Conservation (phyloP, 2,329 filamentous ascomycete genomes). For the Colletotrichum somersetense region DNA sequence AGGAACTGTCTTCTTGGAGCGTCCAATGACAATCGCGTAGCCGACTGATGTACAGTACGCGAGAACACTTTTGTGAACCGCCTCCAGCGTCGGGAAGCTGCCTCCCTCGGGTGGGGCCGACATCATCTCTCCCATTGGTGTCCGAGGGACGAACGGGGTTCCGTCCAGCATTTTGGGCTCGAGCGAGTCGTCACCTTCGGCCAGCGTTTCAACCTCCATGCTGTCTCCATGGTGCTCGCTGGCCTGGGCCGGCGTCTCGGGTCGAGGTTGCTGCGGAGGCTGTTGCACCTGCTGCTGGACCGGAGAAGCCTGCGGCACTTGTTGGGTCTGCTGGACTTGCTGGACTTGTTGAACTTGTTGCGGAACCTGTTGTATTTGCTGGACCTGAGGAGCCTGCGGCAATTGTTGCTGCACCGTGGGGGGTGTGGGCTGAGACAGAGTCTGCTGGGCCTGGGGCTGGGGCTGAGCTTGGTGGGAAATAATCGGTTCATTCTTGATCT, state of each 20-base stretch:
- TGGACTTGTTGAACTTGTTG: conserved; percentile 48
- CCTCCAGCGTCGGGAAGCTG: conserved; percentile 73
- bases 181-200: conserved; percentile 60
- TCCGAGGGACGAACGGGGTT: conserved; percentile 63
- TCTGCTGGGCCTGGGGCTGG: conserved; percentile 42
- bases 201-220: conserved; percentile 66
- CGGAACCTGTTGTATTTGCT: conserved; percentile 44
- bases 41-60: conserved; percentile 76
- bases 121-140: conserved; percentile 71
- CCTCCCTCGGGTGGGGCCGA: conserved; percentile 73
- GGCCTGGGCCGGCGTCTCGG: conserved; percentile 47
- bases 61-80: conserved; percentile 73
- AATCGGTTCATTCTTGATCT: conserved; percentile 46
- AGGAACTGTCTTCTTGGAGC: conserved; percentile 76
- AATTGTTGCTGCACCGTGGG: conserved; percentile 31
- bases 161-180: conserved; percentile 64
- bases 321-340: conserved; percentile 44
- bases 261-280: conserved; percentile 52
- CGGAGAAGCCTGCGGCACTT: conserved; percentile 37
- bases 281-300: conserved; percentile 52
- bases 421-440: conserved; percentile 30
- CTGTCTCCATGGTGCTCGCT: conserved; percentile 61
- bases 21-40: conserved; percentile 76
- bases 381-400: conserved; percentile 44
- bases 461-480: conserved; percentile 33